phyloP scores from a whole-genome alignment of 306 rosid genomes.

The Trifolium subterraneum region DNA sequence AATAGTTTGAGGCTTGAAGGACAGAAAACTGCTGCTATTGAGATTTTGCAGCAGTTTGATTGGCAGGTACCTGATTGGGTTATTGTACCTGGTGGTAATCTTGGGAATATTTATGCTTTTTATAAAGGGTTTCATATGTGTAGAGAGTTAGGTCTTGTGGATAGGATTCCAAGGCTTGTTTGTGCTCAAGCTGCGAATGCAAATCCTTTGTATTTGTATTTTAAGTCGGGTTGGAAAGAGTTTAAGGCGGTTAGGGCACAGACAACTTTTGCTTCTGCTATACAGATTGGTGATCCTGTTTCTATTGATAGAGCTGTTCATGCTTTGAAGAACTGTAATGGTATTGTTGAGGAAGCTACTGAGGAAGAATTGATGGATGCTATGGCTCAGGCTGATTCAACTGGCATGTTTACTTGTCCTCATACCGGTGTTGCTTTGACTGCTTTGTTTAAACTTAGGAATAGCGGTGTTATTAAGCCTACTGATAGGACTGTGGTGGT shows the following conservation, averaged over 20 bases:
- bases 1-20: conserved; percentile 85
- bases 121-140: conserved; percentile 87
- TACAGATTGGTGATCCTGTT: conserved; percentile 90
- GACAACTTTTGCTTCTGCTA: conserved; percentile 80
- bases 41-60: conserved; percentile 87
- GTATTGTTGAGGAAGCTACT: conserved; percentile 92
- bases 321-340: conserved; percentile 70
- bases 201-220: conserved; percentile 69
- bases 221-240: conserved; percentile 77
- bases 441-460: conserved; percentile 76
- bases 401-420: conserved; percentile 91
- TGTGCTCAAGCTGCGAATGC: conserved; percentile 95
- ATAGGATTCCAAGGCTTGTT: conserved; percentile 84
- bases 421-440: conserved; percentile 94
- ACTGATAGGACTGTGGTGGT: conserved; percentile 84
- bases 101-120: conserved; percentile 86
- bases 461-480: conserved; percentile 65
- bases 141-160: conserved; percentile 77
- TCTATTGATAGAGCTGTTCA: conserved; percentile 83
- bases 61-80: conserved; percentile 95
- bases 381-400: conserved; percentile 78
- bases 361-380: conserved; percentile 94
- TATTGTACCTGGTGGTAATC: conserved; percentile 78
- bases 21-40: conserved; percentile 83
- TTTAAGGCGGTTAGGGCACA: conserved; percentile 64